These are phyloP conservation scores for Avena eriantha DNA, from an alignment of 176 grass and related monocot genomes.

Conservation along the genomic window DNA sequence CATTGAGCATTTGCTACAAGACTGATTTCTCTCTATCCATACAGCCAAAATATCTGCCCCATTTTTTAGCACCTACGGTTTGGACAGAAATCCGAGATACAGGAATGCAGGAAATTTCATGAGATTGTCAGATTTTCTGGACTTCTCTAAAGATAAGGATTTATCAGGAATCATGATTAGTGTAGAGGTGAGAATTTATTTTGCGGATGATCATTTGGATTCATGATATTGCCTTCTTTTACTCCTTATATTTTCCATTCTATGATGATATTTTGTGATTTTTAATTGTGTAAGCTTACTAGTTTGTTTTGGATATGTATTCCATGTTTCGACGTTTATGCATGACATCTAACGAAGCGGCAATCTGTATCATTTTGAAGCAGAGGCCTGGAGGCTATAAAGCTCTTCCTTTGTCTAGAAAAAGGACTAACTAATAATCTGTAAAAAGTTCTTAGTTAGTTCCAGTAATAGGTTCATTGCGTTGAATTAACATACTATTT, in stretches of 20 bases:
- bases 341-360: neutral
- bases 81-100: slow-evolving; percentile 83
- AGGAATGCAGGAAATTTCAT: slow-evolving; percentile 74
- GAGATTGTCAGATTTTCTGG: slow-evolving; percentile 84
- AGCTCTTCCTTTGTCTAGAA: neutral
- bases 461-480: neutral
- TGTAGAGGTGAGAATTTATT: slow-evolving; percentile 72
- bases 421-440: neutral
- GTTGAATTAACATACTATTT: slow-evolving; percentile 20
- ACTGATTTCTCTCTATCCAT: slow-evolving; percentile 40
- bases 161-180: slow-evolving; percentile 81
- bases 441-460: neutral
- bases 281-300: slow-evolving; percentile 24
- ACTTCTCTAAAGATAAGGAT: slow-evolving; percentile 75
- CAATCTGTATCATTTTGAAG: neutral
- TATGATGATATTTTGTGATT: neutral
- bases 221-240: neutral
- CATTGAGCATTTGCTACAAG: neutral
- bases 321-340: slow-evolving; percentile 16
- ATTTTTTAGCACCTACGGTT: neutral
- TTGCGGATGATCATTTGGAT: neutral
- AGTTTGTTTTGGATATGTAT: neutral
- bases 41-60: slow-evolving; percentile 78
- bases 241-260: slow-evolving; percentile 4
- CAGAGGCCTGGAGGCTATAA: neutral